Conservation (phyloP, 345 rosid genomes). For the Corchorus capsularis region DNA sequence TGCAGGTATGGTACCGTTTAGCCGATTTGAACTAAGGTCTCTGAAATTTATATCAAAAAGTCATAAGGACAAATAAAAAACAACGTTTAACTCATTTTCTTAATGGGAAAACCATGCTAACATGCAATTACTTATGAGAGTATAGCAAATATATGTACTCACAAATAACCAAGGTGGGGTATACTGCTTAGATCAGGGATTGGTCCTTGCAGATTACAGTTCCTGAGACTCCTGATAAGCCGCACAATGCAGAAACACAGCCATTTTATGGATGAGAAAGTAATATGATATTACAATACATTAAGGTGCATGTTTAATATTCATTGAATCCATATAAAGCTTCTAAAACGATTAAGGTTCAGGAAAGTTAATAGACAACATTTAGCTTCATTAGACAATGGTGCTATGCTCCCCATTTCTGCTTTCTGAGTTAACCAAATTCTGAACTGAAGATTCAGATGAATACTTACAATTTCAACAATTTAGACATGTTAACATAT, state of each 20-base stretch:
- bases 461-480: slow-evolving; percentile 84
- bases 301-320: neutral
- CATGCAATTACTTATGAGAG: slow-evolving; percentile 2
- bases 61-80: slow-evolving; percentile 1
- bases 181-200: slow-evolving; percentile 86
- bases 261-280: neutral
- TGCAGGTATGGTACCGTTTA: slow-evolving; percentile 73
- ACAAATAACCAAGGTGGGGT: slow-evolving; percentile 81
- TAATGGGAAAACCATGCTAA: neutral
- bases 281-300: neutral
- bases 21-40: slow-evolving; percentile 80
- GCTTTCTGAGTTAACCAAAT: neutral
- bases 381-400: neutral
- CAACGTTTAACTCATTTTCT: neutral
- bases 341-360: slow-evolving; percentile 9
- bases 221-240: slow-evolving; percentile 81
- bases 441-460: slow-evolving; percentile 13
- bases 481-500: slow-evolving; percentile 69
- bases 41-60: slow-evolving; percentile 43
- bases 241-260: slow-evolving; percentile 25
- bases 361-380: neutral
- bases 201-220: slow-evolving; percentile 82
- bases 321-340: slow-evolving; percentile 10
- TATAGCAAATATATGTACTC: slow-evolving; percentile 35
- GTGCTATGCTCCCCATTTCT: neutral